These are phyloP conservation scores for Dichotomopilus funicola DNA, from an alignment of 2,329 filamentous ascomycete genomes.

Conservation along the genomic window DNA sequence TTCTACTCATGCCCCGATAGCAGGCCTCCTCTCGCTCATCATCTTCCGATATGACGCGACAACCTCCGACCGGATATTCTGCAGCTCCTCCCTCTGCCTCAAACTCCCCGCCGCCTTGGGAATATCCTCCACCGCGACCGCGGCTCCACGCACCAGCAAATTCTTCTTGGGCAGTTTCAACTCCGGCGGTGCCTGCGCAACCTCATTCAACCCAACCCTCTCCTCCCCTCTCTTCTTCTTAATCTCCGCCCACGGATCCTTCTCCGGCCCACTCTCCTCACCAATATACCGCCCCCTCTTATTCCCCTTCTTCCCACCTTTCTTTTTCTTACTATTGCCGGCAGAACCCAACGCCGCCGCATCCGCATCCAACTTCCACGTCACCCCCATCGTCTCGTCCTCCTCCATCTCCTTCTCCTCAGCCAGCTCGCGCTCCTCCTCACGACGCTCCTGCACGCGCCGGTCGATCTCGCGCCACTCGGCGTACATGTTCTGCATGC, in stretches of 20 bases:
- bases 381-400: constrained; percentile 40
- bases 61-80: constrained; percentile 61
- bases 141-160: constrained; percentile 57
- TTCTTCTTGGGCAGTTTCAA: constrained; percentile 59
- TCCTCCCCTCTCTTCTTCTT: constrained; percentile 57
- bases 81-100: constrained; percentile 65
- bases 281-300: constrained; percentile 33
- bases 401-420: constrained; percentile 55
- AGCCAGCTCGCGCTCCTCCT: constrained; percentile 59
- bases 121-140: constrained; percentile 61
- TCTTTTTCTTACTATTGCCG: constrained; percentile 32
- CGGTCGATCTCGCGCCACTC: constrained; percentile 66
- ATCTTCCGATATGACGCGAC: constrained; percentile 66
- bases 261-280: constrained; percentile 45
- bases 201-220: constrained; percentile 46
- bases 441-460: constrained; percentile 55
- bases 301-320: constrained; percentile 38
- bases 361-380: constrained; percentile 41
- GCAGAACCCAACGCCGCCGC: too few relatives aligned
- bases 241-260: constrained; percentile 69
- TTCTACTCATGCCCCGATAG: not conserved
- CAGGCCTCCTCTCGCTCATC: constrained; percentile 51
- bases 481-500: constrained; percentile 72
- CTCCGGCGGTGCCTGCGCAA: constrained; percentile 70
- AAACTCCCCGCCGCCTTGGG: constrained; percentile 65